Conservation (phyloP, 495 filamentous ascomycete genomes). For the Penicillium riverlandense region DNA sequence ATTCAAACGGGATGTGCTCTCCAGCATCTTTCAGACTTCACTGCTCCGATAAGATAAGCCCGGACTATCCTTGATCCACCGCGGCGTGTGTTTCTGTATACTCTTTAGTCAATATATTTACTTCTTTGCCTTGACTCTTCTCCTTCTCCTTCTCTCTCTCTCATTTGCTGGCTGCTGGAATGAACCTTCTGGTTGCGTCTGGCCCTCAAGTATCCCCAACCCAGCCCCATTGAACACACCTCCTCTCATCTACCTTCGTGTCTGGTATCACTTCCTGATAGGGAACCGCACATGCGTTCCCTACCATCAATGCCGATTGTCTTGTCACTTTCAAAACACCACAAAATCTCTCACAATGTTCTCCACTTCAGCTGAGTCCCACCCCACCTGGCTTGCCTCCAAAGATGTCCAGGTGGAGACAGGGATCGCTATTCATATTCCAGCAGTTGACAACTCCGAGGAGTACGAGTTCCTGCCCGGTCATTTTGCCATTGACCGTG, state of each 20-base stretch:
- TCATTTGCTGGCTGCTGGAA: too few species aligned
- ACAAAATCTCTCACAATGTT: too few species aligned
- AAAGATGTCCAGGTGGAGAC: background rate
- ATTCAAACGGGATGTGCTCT: background rate
- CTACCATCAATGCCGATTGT: background rate
- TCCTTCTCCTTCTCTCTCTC: too few species aligned
- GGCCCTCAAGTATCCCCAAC: background rate
- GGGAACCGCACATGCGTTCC: background rate
- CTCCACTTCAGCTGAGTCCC: background rate
- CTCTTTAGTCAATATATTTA: too few species aligned
- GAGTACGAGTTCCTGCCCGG: slow-evolving; percentile 45
- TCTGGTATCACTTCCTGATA: background rate
- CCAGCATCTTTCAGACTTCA: background rate
- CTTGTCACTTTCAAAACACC: too few species aligned
- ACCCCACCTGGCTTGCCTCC: background rate
- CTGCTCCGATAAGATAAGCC: background rate
- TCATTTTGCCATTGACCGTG: slow-evolving; percentile 30
- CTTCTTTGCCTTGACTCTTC: too few species aligned
- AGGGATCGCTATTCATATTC: slow-evolving; percentile 13
- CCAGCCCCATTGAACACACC: background rate
- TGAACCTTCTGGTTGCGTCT: background rate
- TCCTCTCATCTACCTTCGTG: background rate
- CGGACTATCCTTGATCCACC: background rate
- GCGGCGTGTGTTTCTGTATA: too few species aligned
- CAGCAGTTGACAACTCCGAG: slow-evolving; percentile 24